These are phyloP conservation scores for Colletotrichum shisoi DNA, from an alignment of 2,329 filamentous ascomycete genomes.

Conservation along the genomic window DNA sequence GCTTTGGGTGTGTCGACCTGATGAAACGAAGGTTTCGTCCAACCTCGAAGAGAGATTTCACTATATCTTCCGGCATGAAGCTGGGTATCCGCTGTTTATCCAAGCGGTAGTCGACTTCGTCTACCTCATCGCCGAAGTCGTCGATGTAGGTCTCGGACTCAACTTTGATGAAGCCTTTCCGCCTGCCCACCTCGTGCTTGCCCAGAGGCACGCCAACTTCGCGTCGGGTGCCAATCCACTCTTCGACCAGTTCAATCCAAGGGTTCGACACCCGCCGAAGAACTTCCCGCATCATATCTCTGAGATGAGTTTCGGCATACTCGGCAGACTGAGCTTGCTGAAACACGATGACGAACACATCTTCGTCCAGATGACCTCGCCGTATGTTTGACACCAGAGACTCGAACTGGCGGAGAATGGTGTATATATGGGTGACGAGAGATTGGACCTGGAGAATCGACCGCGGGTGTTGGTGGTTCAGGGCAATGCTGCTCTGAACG, in stretches of 20 bases:
- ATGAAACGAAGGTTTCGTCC: conserved; percentile 79
- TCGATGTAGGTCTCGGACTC: conserved; percentile 64
- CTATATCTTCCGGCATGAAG: conserved; percentile 76
- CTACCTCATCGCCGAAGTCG: conserved; percentile 65
- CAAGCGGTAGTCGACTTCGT: conserved; percentile 68
- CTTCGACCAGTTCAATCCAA: conserved; percentile 72
- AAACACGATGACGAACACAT: conserved; percentile 68
- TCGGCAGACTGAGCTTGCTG: conserved; percentile 69
- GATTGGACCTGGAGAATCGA: conserved; percentile 64
- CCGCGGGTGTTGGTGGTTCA: conserved; percentile 51
- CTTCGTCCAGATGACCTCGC: conserved; percentile 62
- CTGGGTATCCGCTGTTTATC: conserved; percentile 71
- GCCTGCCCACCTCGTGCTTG: conserved; percentile 55
- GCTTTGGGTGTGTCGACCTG: conserved; percentile 72
- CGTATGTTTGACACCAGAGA: conserved; percentile 59
- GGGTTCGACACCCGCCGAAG: conserved; percentile 69
- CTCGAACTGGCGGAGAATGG: conserved; percentile 62
- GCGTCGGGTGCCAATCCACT: conserved; percentile 75
- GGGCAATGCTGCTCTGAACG: conserved; percentile 59
- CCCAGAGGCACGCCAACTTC: conserved; percentile 64
- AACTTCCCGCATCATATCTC: conserved; percentile 71
- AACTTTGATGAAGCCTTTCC: conserved; percentile 68
- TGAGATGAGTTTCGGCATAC: conserved; percentile 67
- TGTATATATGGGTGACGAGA: conserved; percentile 56
- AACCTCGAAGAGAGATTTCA: conserved; percentile 77